These are phyloP conservation scores for Lecanosticta acicola DNA, from an alignment of 2,329 filamentous ascomycete genomes.

Conservation along the genomic window DNA sequence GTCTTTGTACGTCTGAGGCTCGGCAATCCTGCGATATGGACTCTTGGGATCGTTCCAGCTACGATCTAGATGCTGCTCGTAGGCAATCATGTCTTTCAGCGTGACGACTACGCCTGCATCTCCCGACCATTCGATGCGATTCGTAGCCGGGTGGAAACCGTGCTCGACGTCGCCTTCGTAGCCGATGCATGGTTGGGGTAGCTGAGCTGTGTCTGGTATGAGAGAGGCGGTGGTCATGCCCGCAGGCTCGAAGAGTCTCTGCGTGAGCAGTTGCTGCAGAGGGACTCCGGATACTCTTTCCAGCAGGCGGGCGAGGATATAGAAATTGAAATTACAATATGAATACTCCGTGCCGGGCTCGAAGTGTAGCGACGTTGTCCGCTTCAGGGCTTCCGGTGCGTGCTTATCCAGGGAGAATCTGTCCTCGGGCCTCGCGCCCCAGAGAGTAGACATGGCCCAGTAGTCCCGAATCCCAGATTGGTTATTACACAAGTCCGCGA, in stretches of 20 bases:
- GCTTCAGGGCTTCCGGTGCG: conserved; percentile 26
- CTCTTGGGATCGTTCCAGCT: conserved; percentile 30
- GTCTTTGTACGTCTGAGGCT: conserved; percentile 31
- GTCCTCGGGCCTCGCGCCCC: conserved; percentile 39
- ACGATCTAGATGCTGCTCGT: conserved; percentile 39
- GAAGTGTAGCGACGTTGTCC: conserved; percentile 39
- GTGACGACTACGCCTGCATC: conserved; percentile 43
- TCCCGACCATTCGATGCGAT: conserved; percentile 44
- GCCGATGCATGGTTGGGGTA: conserved; percentile 39
- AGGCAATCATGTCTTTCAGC: conserved; percentile 44
- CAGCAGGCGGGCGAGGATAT: conserved; percentile 35
- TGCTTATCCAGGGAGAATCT: conserved; percentile 35
- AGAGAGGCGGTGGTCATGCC: conserved; percentile 40
- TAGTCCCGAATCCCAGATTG: conserved; percentile 44
- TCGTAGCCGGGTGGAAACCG: conserved; percentile 36
- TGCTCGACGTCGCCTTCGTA: conserved; percentile 39
- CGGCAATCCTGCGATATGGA: conserved; percentile 32
- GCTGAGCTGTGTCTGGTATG: conserved; percentile 34
- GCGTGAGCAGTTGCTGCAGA: conserved; percentile 34
- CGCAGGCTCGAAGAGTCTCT: conserved; percentile 39
- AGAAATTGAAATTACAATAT: conserved; percentile 44
- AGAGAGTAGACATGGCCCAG: conserved; percentile 40
- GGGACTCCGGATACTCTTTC: conserved; percentile 36
- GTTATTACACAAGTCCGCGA: conserved; percentile 37
- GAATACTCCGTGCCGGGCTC: conserved; percentile 40